Evolutionary conservation across 352 stramenopile species (phyloP), one percentile per base, ranked within the genome.

Genomic region (Phytophthora agathidicida): DNA sequence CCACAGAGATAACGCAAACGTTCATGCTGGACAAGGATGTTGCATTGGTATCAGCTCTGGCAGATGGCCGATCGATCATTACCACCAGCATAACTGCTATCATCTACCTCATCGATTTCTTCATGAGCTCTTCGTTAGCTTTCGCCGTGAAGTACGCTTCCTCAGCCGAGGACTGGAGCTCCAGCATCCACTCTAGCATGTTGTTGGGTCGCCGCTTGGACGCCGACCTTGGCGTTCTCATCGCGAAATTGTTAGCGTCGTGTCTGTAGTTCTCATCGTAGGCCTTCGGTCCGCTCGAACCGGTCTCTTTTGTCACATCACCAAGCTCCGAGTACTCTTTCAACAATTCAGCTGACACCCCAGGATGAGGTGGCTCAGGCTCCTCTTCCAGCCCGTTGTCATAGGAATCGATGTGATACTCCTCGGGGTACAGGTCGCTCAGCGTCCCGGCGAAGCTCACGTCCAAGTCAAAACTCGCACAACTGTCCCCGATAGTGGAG

Each of bases 101-200:
- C n/a, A n/a, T n/a, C 33, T 64, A 71, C 24, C 44, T 50, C 53
- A 73, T 67, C 33, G 61, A 63, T 37, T 60, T 68, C 26, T 70
- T 65, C 70, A 86, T 81, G 31, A 80, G 58, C 48, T 77, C 60
- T 28, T 71, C 65, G 48, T 80, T 83, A 9, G 73, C 75, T 31
- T 73, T 75, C 11, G 73, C 70, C 19, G 75, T 75, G 41, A 52
- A 44, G 41, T 81, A 82, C 24, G 60, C 73, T 45, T 79, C 47
- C 28, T 86, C 66, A 6, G 61, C 66, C 1, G 66, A 71, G 5
- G 44, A 67, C 24, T 85, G 73, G 6, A 85, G 50, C 19, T 59
- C 69, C 44, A 66, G 61, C 39, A 86, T 80, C 65, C 54, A 68
- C 37, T 71, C 54, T 9, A 68, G 20, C 60, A 71, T 61, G 27